Base-by-base conservation (phyloP, 306 rosid genomes). In the Medicago ruthenica region DNA sequence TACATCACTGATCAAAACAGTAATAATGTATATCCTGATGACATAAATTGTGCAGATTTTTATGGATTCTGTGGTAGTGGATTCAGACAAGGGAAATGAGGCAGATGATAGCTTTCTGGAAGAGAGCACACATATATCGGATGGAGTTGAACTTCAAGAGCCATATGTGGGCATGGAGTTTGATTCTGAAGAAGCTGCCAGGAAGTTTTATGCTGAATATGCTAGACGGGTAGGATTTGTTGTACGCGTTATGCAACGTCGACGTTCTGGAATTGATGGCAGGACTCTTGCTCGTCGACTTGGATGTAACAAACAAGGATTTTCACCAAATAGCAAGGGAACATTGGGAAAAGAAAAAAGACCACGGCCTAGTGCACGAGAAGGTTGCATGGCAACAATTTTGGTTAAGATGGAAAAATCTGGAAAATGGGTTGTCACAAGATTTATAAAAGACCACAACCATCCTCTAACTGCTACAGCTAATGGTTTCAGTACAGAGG, bases 241-340 rank as follows among this genome's bases (percentile, higher is more conserved):
- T 17, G 97, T 94, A 44, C 91, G 98, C 51, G 79, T 88, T 48
- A 94, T 91, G 98, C 97, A 94, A 80, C 91, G 98, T 12, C 96
- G 97, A 37, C 88, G 92, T 76, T 93, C 96, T 5, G 91, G 92
- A 41, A 86, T 88, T 53, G 97, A 91, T 85, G 97, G 98, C 68
- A 89, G 86, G 79, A 94, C 97, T 15, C 92, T 94, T 82, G 97
- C 96, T n/a, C 96, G 94, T 53, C 93, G 96, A 63, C 97, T 94
- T 73, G 97, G 98, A 73, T 94, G 98, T 79, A 94, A 89, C 81
- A 94, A 94, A 81, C 96, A 94, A 75, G 98, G 98, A 16, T 94
- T 87, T 83, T 88, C 98, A 67, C 96, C 97, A 31, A 88, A 84
- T 76, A 88, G 74, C 17, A 87, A 75, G 81, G 90, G 88, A 8